Evolutionary conservation across 208 protist genomes (phyloP).

Genomic region (Trypanosoma avium): DNA sequence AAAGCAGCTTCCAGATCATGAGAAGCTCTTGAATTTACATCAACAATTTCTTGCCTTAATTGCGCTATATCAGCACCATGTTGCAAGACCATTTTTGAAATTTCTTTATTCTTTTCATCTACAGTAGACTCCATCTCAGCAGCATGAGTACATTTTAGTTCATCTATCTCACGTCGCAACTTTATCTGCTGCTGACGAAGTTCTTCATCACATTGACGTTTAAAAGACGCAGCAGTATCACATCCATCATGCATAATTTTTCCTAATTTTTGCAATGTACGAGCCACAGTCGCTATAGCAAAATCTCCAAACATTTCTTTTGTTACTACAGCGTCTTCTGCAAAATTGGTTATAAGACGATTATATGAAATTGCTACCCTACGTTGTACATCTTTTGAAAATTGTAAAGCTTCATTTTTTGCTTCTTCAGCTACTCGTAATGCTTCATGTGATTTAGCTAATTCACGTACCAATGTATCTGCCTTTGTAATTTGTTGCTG

Average conservation of each 20-base stretch:
- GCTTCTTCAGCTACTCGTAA: background rate
- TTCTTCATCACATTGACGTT: background rate
- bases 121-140: slow-evolving; percentile 11
- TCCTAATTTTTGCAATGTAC: background rate
- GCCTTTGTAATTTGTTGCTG: slow-evolving; percentile 1
- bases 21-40: slow-evolving; percentile 2
- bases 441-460: background rate
- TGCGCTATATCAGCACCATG: slow-evolving; percentile 20
- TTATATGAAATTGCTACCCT: background rate
- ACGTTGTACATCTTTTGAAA: slow-evolving; percentile 6
- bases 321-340: slow-evolving; percentile 18
- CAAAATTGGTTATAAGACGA: slow-evolving; percentile 12
- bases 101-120: slow-evolving; percentile 16
- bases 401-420: background rate
- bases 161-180: slow-evolving; percentile 15
- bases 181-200: slow-evolving; percentile 7
- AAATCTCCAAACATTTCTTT: slow-evolving; percentile 29
- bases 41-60: slow-evolving; percentile 20
- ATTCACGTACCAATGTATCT: background rate
- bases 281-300: slow-evolving; percentile 7
- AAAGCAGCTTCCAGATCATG: background rate
- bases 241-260: slow-evolving; percentile 4
- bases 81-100: slow-evolving; percentile 14
- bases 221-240: background rate
- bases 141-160: slow-evolving; percentile 9